Evolutionary conservation across 768 basidiomycete genomes (phyloP), one percentile per base, ranked within the genome.

Genomic region (Ramaria sp.): DNA sequence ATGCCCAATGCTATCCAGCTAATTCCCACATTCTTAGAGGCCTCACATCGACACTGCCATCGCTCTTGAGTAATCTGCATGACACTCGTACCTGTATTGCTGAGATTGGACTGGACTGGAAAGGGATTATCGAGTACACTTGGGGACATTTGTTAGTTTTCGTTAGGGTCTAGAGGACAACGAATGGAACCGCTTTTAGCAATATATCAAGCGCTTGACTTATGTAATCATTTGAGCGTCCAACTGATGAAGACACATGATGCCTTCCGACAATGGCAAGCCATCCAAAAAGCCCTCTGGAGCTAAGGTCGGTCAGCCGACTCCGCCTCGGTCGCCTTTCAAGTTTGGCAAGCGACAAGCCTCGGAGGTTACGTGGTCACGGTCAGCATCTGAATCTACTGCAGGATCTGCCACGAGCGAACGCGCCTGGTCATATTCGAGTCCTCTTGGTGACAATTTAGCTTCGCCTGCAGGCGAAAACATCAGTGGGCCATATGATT

Each of bases 311-410:
- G 7, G 20, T 19, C n/a, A 43, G 20, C 1, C 27, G 20, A 27
- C 11, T 19, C 24, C n/a, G 12, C 2, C 22, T 37, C 10, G 34
- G 51, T 22, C 31, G 17, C 1, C 34, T 22, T 15, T n/a, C 20
- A 52, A 15, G 51, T 52, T 52, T 52, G 33, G 51, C 10, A 52
- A 15, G 33, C 17, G 31, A 19, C 51, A 38, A 19, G 31, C 12
- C 34, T 52, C 51, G 20, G 51, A 52, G 37, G 15, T 3, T n/a
- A 52, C 30, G 6, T 30, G 49, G n/a, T 24, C 31, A 33, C 49
- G 17, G 34, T n/a, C 31, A 33, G 49, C 49, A 7, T 51, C 49
- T n/a, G 49, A 51, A 51, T n/a, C 49, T n/a, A 51, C 31, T 52
- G n/a, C 51, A 31, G n/a, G 51, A 4, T 51, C 51, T 24, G 17